These are phyloP conservation scores for Chenopodium berlandieri DNA, from an alignment of 148 eudicot species.

Conservation along the genomic window DNA sequence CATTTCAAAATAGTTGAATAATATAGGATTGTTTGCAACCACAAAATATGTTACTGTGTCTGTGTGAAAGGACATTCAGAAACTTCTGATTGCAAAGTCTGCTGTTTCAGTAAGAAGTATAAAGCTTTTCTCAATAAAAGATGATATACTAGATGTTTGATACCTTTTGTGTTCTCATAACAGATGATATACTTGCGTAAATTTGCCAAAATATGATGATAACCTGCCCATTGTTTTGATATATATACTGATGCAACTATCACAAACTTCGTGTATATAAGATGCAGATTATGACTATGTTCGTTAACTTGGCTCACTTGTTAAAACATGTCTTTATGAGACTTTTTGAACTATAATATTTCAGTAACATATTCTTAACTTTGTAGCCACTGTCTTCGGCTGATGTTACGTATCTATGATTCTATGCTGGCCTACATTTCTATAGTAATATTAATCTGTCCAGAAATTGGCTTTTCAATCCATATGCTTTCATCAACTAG, in stretches of 20 bases:
- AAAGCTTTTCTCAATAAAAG: background rate
- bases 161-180: too few relatives aligned
- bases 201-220: too few relatives aligned
- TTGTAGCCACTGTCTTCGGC: background rate
- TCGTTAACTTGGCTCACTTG: too few relatives aligned
- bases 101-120: background rate
- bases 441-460: background rate
- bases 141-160: too few relatives aligned
- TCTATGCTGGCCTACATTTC: background rate
- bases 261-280: too few relatives aligned
- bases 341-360: too few relatives aligned
- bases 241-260: too few relatives aligned
- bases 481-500: background rate
- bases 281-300: too few relatives aligned
- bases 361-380: background rate
- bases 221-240: too few relatives aligned
- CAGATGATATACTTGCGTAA: too few relatives aligned
- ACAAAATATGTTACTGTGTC: background rate
- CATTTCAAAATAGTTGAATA: constrained; percentile 36
- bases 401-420: background rate
- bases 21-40: background rate
- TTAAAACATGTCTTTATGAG: too few relatives aligned
- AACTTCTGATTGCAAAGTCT: background rate
- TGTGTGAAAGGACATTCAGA: background rate
- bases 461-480: background rate